Conservation (phyloP, 257 asterid species). For the Solanum etuberosum region DNA sequence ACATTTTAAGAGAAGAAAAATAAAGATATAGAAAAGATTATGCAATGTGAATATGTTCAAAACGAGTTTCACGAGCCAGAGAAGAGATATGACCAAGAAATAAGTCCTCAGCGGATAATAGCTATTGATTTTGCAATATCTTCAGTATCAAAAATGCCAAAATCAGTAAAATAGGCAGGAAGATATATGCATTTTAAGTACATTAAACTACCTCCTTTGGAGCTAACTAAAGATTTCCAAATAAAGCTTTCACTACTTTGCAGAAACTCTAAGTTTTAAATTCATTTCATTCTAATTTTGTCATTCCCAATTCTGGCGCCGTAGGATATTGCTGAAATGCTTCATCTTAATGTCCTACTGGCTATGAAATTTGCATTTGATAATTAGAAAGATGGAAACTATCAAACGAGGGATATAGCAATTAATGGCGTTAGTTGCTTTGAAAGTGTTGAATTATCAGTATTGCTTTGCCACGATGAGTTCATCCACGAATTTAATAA, state of each 20-base stretch:
- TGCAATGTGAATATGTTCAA: background rate
- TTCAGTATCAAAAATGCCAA: background rate
- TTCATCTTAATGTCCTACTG: conserved; percentile 85
- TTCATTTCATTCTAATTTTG: background rate
- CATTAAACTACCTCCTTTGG: no score
- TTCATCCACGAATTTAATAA: conserved; percentile 74
- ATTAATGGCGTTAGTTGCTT: conserved; percentile 43
- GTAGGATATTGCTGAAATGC: conserved; percentile 77
- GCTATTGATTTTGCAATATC: background rate
- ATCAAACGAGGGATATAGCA: conserved; percentile 52
- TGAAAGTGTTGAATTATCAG: conserved; percentile 11
- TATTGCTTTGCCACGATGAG: conserved; percentile 75
- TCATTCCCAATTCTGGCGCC: background rate
- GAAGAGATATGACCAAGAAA: background rate
- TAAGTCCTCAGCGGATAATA: background rate
- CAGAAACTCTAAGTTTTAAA: background rate
- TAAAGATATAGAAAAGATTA: no score
- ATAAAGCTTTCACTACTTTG: background rate
- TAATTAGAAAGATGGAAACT: conserved; percentile 36
- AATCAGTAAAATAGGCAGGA: background rate
- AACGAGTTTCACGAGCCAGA: background rate
- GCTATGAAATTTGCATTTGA: conserved; percentile 75
- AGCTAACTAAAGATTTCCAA: no score
- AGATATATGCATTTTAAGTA: no score
- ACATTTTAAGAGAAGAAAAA: no score